Percentiles rank a stretch among this genome's conserved stretches.
phyloP scores from a whole-genome alignment of 345 rosid genomes.

The Hypericum androsaemum region DNA sequence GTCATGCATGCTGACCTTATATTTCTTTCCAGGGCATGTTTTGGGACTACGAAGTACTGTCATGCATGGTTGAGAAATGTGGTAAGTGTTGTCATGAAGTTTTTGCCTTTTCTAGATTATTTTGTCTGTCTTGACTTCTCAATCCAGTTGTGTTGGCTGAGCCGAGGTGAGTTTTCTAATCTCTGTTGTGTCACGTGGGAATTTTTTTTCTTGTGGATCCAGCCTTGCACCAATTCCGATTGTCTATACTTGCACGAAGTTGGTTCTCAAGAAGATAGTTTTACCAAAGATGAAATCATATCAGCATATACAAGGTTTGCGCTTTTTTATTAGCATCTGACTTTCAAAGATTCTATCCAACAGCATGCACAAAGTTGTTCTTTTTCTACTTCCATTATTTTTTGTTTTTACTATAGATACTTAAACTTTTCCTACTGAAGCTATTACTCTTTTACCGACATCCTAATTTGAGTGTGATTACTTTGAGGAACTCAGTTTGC shows the following conservation, averaged over 20 bases:
- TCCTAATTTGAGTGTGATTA: too few relatives aligned
- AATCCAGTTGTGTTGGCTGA: background rate
- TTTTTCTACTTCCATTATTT: too few relatives aligned
- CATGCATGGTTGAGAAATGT: constrained; percentile 95
- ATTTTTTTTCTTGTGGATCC: constrained; percentile 7
- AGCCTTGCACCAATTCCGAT: constrained; percentile 26
- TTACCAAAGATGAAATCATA: constrained; percentile 23
- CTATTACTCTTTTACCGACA: too few relatives aligned
- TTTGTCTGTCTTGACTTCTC: background rate
- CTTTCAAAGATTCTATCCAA: too few relatives aligned
- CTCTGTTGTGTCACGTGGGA: background rate
- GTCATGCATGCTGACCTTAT: constrained; percentile 8
- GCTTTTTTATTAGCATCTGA: background rate
- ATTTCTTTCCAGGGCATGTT: constrained; percentile 59
- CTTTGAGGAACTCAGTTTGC: too few relatives aligned
- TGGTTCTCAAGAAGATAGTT: constrained; percentile 22
- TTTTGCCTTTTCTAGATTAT: too few relatives aligned
- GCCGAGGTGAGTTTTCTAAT: background rate
- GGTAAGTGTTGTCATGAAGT: constrained; percentile 29
- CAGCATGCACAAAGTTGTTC: too few relatives aligned
- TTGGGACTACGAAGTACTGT: constrained; percentile 93
- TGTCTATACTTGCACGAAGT: constrained; percentile 24
- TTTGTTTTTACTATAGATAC: too few relatives aligned
- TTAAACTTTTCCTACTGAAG: too few relatives aligned
- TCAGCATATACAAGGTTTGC: constrained; percentile 23